Conservation (phyloP, 495 filamentous ascomycete genomes). For the Penicillium argentinense region DNA sequence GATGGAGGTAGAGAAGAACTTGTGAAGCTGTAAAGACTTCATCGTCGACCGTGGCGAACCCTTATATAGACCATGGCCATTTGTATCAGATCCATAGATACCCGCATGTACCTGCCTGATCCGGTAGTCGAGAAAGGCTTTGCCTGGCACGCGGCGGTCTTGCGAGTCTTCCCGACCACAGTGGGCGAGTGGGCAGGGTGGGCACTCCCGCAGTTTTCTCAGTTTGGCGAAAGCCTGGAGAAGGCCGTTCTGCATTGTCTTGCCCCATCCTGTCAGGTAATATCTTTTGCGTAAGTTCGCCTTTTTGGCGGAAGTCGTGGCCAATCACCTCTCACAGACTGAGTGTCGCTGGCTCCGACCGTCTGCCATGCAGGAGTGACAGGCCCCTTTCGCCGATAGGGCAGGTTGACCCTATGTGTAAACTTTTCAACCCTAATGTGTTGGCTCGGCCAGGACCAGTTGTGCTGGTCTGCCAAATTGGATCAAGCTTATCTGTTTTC, state of each 20-base stretch:
- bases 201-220: constrained; percentile 12
- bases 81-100: constrained; percentile 17
- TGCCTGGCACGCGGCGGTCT: constrained; percentile 2
- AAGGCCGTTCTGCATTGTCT: constrained; percentile 2
- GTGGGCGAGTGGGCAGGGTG: constrained; percentile 1
- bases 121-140: constrained; percentile 15
- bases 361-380: background rate
- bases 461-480: constrained; percentile 1
- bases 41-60: background rate
- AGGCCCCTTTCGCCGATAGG: constrained; percentile 7
- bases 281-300: constrained; percentile 21
- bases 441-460: too few species aligned
- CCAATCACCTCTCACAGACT: too few species aligned
- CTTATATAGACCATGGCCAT: constrained; percentile 21
- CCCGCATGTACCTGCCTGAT: constrained; percentile 29
- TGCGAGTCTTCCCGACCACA: constrained; percentile 18
- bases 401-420: constrained; percentile 20
- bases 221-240: constrained; percentile 24
- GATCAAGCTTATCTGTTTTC: constrained; percentile 18
- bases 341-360: background rate
- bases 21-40: constrained; percentile 12
- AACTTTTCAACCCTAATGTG: too few species aligned
- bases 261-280: constrained; percentile 4
- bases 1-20: constrained; percentile 6
- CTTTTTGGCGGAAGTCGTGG: background rate